phyloP scores from a whole-genome alignment of 441 rosid species.

The Theobroma grandiflorum region DNA sequence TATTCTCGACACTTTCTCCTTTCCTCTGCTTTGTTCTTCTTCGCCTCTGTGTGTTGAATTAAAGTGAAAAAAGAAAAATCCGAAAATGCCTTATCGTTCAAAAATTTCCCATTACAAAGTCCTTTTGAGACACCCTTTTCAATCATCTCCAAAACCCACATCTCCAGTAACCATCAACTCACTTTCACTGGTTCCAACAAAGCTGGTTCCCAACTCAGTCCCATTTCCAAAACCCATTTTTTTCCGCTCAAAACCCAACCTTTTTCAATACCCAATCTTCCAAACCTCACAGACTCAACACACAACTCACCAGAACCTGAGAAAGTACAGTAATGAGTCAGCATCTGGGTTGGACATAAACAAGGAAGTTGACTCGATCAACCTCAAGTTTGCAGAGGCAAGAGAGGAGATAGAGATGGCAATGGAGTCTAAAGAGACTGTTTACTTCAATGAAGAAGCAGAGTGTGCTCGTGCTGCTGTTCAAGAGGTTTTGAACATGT shows the following conservation, averaged over 20 bases:
- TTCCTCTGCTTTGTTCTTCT: slow-evolving; percentile 15
- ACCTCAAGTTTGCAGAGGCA: slow-evolving; percentile 94
- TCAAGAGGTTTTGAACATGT: slow-evolving; percentile 72
- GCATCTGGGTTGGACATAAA: slow-evolving; percentile 55
- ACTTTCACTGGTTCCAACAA: slow-evolving; percentile 25
- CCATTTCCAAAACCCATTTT: slow-evolving; percentile 17
- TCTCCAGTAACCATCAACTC: slow-evolving; percentile 29
- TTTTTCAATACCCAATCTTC: neutral
- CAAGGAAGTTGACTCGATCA: slow-evolving; percentile 80
- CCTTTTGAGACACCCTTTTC: slow-evolving; percentile 41
- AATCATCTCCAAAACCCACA: slow-evolving; percentile 37
- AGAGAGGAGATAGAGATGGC: slow-evolving; percentile 98
- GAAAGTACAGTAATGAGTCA: slow-evolving; percentile 41
- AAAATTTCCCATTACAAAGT: slow-evolving; percentile 47
- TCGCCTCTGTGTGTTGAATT: slow-evolving; percentile 17
- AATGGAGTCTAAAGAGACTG: slow-evolving; percentile 93
- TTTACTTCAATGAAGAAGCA: slow-evolving; percentile 93
- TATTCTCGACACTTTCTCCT: too few species aligned
- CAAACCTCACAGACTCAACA: slow-evolving; percentile 13
- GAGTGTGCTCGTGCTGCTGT: slow-evolving; percentile 87
- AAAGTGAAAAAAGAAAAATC: slow-evolving; percentile 8
- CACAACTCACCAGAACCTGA: slow-evolving; percentile 11
- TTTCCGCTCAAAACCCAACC: slow-evolving; percentile 28
- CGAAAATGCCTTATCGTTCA: slow-evolving; percentile 56
- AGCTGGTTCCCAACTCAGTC: slow-evolving; percentile 21